These are phyloP conservation scores for Crithidia mellificae DNA, from an alignment of 208 protist genomes.

Conservation along the genomic window DNA sequence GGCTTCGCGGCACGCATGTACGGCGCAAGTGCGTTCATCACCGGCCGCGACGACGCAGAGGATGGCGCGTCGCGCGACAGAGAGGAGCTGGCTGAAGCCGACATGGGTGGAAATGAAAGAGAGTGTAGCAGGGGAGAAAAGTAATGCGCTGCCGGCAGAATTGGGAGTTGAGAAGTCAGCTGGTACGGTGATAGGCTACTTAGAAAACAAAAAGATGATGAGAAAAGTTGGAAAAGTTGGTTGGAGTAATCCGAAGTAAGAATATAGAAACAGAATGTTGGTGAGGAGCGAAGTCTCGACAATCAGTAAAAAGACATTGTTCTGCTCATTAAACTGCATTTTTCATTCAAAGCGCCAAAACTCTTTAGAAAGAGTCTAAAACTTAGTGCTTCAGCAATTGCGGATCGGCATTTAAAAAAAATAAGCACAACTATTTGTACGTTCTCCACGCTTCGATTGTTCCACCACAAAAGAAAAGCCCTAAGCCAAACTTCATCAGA, in stretches of 20 bases:
- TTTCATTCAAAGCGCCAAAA: too few relatives aligned
- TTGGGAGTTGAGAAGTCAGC: too few relatives aligned
- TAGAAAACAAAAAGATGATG: neutral
- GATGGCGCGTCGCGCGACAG: neutral
- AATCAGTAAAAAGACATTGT: too few relatives aligned
- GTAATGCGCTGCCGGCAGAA: neutral
- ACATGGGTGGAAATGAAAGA: neutral
- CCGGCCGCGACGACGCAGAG: neutral
- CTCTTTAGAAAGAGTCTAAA: too few relatives aligned
- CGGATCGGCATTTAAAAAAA: too few relatives aligned
- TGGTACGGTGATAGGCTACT: neutral
- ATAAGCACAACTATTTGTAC: too few relatives aligned
- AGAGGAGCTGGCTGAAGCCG: constrained; percentile 6
- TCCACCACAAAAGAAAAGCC: too few relatives aligned
- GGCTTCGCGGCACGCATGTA: constrained; percentile 11
- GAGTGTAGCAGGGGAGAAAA: neutral
- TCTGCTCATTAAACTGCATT: too few relatives aligned
- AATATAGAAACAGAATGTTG: neutral
- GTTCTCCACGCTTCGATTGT: too few relatives aligned
- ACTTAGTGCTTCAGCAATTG: too few relatives aligned
- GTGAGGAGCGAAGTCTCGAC: neutral
- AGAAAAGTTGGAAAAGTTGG: neutral
- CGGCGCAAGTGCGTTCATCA: constrained; percentile 19
- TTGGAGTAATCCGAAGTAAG: too few relatives aligned
- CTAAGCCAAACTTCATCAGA: too few relatives aligned